Conservation (phyloP, 2,329 filamentous ascomycete species). For the Cordyceps farinosa region DNA sequence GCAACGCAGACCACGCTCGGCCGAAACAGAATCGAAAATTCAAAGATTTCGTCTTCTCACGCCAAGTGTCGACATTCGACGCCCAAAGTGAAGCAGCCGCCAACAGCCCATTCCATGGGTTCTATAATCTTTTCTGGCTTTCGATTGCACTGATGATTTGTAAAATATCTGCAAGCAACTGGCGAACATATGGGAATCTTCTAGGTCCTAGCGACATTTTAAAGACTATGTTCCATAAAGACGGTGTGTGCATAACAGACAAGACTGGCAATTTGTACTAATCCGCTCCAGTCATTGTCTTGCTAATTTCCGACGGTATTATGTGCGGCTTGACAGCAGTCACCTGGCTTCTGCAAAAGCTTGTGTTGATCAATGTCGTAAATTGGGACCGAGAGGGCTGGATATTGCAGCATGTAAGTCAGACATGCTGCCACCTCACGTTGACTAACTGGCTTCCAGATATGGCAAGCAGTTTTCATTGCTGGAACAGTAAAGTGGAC, state of each 20-base stretch:
- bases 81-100: conserved; percentile 62
- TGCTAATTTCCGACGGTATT: conserved; percentile 61
- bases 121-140: conserved; percentile 78
- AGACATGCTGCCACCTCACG: neutral
- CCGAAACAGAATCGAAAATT: conserved; percentile 29
- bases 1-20: conserved; percentile 9
- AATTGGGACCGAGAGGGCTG: conserved; percentile 67
- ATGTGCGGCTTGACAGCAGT: conserved; percentile 66
- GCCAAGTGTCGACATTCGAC: conserved; percentile 72
- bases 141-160: conserved; percentile 63
- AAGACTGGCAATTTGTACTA: neutral
- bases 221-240: conserved; percentile 58
- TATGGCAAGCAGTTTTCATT: conserved; percentile 68
- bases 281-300: conserved; percentile 41
- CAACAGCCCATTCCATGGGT: conserved; percentile 71
- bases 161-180: conserved; percentile 66
- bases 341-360: conserved; percentile 61
- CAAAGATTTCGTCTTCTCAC: conserved; percentile 62
- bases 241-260: conserved; percentile 33
- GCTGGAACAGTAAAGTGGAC: conserved; percentile 61
- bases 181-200: conserved; percentile 62
- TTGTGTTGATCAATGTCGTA: conserved; percentile 56
- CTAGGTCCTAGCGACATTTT: conserved; percentile 71
- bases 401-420: conserved; percentile 64
- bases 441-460: conserved; percentile 31